Percentiles rank a stretch among this genome's conserved stretches.
Evolutionary conservation across 768 basidiomycete genomes (phyloP).

Genomic region (Mycena metata): DNA sequence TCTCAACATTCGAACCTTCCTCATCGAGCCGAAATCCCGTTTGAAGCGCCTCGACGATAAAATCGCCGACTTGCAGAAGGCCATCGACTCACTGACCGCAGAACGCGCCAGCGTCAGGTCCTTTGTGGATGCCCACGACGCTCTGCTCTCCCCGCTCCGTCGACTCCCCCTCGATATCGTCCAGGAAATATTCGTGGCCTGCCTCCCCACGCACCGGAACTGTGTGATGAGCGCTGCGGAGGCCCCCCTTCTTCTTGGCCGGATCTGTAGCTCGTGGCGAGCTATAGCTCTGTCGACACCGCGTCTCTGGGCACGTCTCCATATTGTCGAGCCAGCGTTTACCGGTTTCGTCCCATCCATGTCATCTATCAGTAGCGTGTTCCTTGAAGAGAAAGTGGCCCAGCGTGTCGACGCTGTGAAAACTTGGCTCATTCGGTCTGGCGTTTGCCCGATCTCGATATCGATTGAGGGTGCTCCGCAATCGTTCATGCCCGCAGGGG

Average conservation of each 20-base stretch:
- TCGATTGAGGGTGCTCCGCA: not conserved
- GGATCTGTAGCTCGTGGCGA: slow-evolving; percentile 34
- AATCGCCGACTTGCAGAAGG: no score
- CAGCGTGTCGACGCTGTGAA: slow-evolving; percentile 11
- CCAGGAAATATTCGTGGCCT: slow-evolving; percentile 29
- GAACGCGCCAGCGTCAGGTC: not conserved
- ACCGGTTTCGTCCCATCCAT: no score
- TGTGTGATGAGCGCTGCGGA: slow-evolving; percentile 24
- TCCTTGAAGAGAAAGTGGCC: not conserved
- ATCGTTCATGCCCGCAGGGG: not conserved
- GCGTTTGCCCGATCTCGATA: slow-evolving; percentile 12
- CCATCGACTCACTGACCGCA: slow-evolving; percentile 2
- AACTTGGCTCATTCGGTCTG: slow-evolving; percentile 21
- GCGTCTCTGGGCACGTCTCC: slow-evolving; percentile 24
- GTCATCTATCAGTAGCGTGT: no score
- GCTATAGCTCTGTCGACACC: slow-evolving; percentile 19
- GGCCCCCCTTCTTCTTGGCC: slow-evolving; percentile 29
- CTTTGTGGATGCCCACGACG: slow-evolving; percentile 6
- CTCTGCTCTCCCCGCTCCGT: slow-evolving; percentile 12
- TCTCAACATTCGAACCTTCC: no score
- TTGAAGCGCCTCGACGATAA: no score
- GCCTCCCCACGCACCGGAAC: slow-evolving; percentile 26
- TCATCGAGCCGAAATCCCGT: no score
- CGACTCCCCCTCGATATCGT: slow-evolving; percentile 15
- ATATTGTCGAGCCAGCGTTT: slow-evolving; percentile 29